Evolutionary conservation across 1,284 basidiomycete genomes (phyloP), one percentile per base, ranked within the genome.

Genomic region (Ustilago loliicola): DNA sequence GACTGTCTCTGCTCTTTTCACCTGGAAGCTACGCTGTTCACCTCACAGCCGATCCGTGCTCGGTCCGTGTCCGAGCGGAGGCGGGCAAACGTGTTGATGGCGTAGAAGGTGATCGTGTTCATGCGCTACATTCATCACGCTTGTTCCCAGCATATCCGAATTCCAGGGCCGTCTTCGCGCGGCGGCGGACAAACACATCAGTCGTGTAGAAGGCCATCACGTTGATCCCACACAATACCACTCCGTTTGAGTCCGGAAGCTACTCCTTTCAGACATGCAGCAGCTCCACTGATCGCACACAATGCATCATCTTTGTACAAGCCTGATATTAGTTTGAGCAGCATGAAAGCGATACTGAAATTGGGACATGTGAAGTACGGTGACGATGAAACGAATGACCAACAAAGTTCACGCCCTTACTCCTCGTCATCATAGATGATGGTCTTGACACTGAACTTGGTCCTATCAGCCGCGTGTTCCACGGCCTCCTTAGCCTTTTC

Each of bases 401-500:
- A 27, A n/a, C n/a, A n/a, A n/a, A n/a, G n/a, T n/a, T n/a, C n/a
- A n/a, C n/a, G 4, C 34, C 29, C 29, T 54, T 68, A 66, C 61
- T 72, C 60, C 51, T 73, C 27, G 34, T 82, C 79, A 60, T 83
- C 81, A 36, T 81, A 71, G 61, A 83, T 83, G 64, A 83, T 74
- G 19, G 81, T 83, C 77, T 83, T 83, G 61, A 82, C 79, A 19
- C 66, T 72, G 25, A 81, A 77, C 50, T 80, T 81, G 19, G 71
- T 92, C 77, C 93, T 91, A 66, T 91, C 89, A 45, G 90, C 90
- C 21, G 92, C 93, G 17, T 91, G 90, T 72, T 93, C 88, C 89
- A 98, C 96, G 5, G 95, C 95, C 66, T 89, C 88, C 54, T 91
- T 88, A 25, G 94, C 93, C 47, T 93, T 88, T 50, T 91, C 89